Percentiles rank a stretch among this genome's conserved stretches.
Evolutionary conservation across 2,329 filamentous ascomycete genomes (phyloP).

Genomic region (Sphaerulina musiva): DNA sequence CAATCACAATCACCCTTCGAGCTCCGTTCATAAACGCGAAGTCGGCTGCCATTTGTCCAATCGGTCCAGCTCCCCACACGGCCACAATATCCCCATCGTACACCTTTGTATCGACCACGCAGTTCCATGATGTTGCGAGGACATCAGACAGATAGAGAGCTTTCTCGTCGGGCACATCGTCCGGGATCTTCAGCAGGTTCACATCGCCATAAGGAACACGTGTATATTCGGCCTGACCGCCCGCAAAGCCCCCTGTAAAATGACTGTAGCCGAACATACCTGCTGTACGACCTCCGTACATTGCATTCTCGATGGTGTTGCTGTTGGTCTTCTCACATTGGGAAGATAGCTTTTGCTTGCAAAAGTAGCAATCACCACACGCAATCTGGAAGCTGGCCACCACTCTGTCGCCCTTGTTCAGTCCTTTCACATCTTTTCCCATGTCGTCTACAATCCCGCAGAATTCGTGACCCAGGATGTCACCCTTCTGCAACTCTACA

Average conservation of each 20-base stretch:
- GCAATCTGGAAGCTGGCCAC: constrained; percentile 86
- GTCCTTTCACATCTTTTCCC: constrained; percentile 38
- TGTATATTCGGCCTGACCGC: constrained; percentile 81
- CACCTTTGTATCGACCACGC: constrained; percentile 77
- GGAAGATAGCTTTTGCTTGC: constrained; percentile 68
- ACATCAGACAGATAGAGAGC: constrained; percentile 76
- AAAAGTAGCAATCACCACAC: constrained; percentile 63
- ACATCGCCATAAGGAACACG: constrained; percentile 74
- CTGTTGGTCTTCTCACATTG: constrained; percentile 75
- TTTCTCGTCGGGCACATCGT: constrained; percentile 77
- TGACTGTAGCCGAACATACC: constrained; percentile 57
- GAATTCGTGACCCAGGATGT: constrained; percentile 49
- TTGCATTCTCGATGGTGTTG: constrained; percentile 61
- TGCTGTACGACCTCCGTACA: constrained; percentile 73
- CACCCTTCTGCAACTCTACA: constrained; percentile 47
- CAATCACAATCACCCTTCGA: constrained; percentile 69
- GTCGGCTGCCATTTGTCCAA: constrained; percentile 70
- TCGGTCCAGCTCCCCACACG: constrained; percentile 80
- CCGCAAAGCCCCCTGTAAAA: constrained; percentile 80
- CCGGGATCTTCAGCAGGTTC: constrained; percentile 72
- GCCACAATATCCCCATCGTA: constrained; percentile 69
- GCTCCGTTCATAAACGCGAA: constrained; percentile 67
- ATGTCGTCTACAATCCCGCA: constrained; percentile 46
- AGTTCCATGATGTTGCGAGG: constrained; percentile 70
- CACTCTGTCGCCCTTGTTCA: constrained; percentile 52